These are phyloP conservation scores for Anethum foeniculum DNA, from an alignment of 140 eudicot genomes.

Conservation along the genomic window DNA sequence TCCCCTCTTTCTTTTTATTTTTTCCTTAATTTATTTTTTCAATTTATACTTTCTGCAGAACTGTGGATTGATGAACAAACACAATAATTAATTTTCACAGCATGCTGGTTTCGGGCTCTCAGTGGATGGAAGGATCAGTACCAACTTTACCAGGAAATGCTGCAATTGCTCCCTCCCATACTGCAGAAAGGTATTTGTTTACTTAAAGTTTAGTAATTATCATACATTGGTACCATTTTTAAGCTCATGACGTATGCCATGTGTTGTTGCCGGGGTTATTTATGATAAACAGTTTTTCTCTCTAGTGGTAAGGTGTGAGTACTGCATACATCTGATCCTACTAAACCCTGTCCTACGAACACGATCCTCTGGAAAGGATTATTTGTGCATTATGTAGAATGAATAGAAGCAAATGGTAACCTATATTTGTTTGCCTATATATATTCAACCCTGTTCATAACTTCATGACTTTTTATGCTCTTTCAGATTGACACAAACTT, in stretches of 20 bases:
- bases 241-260: neutral
- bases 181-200: constrained; percentile 47
- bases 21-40: neutral
- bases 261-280: neutral
- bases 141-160: constrained; percentile 65
- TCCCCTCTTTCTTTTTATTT: neutral
- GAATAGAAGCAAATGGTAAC: neutral
- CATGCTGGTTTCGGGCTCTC: constrained; percentile 89
- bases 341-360: neutral
- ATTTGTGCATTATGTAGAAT: neutral
- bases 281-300: neutral
- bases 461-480: neutral
- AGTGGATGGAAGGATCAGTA: constrained; percentile 59
- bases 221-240: neutral
- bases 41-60: neutral
- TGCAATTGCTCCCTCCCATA: constrained; percentile 67
- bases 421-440: neutral
- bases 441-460: neutral
- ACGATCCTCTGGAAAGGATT: neutral
- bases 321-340: neutral
- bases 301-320: neutral
- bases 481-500: constrained; percentile 54
- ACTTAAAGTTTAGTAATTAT: neutral
- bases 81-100: constrained; percentile 26
- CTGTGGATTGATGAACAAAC: neutral